Percentiles rank a stretch among this genome's conserved stretches.
phyloP scores from a whole-genome alignment of 805 yeast genomes.

The Tetrapisispora taiwanensis region DNA sequence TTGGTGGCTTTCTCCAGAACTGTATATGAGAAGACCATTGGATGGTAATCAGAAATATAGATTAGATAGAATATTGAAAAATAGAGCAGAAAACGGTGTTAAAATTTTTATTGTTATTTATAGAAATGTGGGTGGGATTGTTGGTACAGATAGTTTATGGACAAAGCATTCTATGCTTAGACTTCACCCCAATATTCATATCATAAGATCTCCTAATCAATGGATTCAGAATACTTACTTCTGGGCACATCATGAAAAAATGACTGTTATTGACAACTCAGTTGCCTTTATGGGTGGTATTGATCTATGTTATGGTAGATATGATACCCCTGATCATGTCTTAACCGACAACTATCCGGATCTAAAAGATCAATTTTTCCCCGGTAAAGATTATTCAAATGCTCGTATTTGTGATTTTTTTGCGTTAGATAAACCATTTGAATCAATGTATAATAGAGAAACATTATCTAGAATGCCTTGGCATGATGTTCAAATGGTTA shows the following conservation, averaged over 20 bases:
- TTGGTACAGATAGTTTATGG: constrained; percentile 88
- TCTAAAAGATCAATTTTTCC: constrained; percentile 52
- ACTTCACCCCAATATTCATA: constrained; percentile 76
- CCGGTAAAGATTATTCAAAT: constrained; percentile 96
- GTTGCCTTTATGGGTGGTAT: constrained; percentile 91
- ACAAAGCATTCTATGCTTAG: constrained; percentile 87
- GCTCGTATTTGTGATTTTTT: constrained; percentile 86
- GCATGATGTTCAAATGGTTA: constrained; percentile 98
- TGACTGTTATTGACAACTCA: constrained; percentile 77
- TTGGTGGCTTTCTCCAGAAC: constrained; percentile 97
- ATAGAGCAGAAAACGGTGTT: constrained; percentile 91
- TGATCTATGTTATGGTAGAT: constrained; percentile 91
- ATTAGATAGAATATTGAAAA: constrained; percentile 73
- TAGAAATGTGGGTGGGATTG: constrained; percentile 87
- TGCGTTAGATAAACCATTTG: constrained; percentile 75
- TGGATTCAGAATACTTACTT: constrained; percentile 84
- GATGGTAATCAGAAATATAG: constrained; percentile 93
- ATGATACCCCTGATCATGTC: constrained; percentile 93
- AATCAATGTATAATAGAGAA: constrained; percentile 80
- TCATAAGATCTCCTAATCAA: constrained; percentile 92
- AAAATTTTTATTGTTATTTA: constrained; percentile 86
- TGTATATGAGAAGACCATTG: constrained; percentile 87
- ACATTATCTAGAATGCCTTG: constrained; percentile 93
- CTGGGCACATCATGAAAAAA: constrained; percentile 98
- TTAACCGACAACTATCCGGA: constrained; percentile 62